A percentile compares a stretch with the other conserved stretches of the same genome.
These are phyloP conservation scores for Salvia miltiorrhiza DNA, from an alignment of 257 asterid genomes.

Conservation along the genomic window DNA sequence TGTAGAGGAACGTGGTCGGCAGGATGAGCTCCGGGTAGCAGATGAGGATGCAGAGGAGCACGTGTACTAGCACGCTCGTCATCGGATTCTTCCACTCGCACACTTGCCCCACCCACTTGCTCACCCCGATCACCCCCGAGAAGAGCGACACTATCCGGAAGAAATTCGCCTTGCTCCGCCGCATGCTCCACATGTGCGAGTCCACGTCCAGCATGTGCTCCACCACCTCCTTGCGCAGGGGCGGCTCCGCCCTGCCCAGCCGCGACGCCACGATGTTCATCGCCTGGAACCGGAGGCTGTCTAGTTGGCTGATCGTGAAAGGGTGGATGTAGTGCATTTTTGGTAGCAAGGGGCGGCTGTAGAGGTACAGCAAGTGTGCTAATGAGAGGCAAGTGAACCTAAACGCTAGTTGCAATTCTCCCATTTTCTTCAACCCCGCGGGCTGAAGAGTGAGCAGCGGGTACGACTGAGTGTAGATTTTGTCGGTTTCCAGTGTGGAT, in stretches of 20 bases:
- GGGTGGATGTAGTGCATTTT: constrained; percentile 75
- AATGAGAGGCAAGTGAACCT: constrained; percentile 57
- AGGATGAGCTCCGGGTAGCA: constrained; percentile 59
- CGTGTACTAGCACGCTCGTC: constrained; percentile 42
- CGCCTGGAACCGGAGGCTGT: constrained; percentile 57
- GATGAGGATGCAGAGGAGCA: constrained; percentile 49
- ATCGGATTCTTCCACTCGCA: constrained; percentile 61
- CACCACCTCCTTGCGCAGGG: constrained; percentile 60
- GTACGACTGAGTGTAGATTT: constrained; percentile 55
- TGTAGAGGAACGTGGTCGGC: constrained; percentile 52
- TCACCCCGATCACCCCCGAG: constrained; percentile 38
- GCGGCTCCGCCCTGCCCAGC: constrained; percentile 70
- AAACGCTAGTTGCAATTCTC: constrained; percentile 64
- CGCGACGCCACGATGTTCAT: constrained; percentile 52
- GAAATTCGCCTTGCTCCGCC: constrained; percentile 78
- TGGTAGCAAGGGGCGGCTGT: constrained; percentile 54
- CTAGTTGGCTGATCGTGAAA: constrained; percentile 49
- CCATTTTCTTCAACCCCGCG: constrained; percentile 61
- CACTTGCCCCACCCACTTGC: constrained; percentile 50
- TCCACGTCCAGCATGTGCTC: constrained; percentile 77
- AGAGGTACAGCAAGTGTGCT: constrained; percentile 42
- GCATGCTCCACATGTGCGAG: constrained; percentile 81
- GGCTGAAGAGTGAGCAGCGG: constrained; percentile 60
- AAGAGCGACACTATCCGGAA: constrained; percentile 46
- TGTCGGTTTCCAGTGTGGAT: constrained; percentile 58